Evolutionary conservation across 257 asterid species (phyloP).

Genomic region (Prunella vulgaris): DNA sequence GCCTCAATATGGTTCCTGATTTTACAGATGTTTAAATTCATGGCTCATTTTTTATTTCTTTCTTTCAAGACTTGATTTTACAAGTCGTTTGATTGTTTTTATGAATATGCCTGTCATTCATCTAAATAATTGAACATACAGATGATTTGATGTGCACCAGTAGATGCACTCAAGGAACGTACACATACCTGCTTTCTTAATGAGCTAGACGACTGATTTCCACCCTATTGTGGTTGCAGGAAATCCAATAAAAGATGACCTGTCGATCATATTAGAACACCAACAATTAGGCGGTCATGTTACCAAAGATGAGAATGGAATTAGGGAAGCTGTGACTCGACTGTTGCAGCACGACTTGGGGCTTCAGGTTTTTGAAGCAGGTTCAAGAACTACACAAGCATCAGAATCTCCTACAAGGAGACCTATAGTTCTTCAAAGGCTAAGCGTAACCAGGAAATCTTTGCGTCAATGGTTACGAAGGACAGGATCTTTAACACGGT

Average conservation of each 20-base stretch:
- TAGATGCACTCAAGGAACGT: too few relatives aligned
- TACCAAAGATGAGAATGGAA: conserved; percentile 32
- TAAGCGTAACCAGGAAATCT: conserved; percentile 60
- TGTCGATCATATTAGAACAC: conserved; percentile 59
- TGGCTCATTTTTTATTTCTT: too few relatives aligned
- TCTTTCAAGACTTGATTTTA: not conserved
- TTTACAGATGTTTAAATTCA: too few relatives aligned
- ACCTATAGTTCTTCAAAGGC: conserved; percentile 58
- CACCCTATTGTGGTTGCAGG: conserved; percentile 45
- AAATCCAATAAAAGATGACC: conserved; percentile 53
- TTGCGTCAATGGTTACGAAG: conserved; percentile 63
- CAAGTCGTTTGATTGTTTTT: not conserved
- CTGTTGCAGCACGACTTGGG: conserved; percentile 68
- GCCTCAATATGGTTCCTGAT: too few relatives aligned
- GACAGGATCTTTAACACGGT: conserved; percentile 19
- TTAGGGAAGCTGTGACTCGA: conserved; percentile 49
- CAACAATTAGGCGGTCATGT: conserved; percentile 25
- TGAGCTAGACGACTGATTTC: not conserved
- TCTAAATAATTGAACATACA: not conserved
- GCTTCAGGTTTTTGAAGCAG: conserved; percentile 55
- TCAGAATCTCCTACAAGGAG: conserved; percentile 58
- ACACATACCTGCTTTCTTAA: not conserved
- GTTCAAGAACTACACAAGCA: conserved; percentile 28
- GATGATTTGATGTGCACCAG: not conserved
- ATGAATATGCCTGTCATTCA: not conserved